Evolutionary conservation across 768 basidiomycete genomes (phyloP).

Genomic region (Mrakia hoshinonis): DNA sequence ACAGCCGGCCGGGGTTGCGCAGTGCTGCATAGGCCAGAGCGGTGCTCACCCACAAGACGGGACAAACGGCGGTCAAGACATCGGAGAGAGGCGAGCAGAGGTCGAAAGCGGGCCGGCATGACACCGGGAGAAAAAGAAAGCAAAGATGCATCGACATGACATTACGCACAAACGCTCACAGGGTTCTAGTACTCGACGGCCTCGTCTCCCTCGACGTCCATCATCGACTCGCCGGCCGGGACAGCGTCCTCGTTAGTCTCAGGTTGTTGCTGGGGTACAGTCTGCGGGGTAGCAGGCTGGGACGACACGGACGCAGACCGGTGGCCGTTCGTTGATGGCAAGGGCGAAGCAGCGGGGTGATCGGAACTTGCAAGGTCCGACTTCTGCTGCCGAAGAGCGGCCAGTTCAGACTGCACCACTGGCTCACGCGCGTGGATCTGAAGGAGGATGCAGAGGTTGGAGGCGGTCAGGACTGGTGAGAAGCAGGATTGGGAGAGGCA

Average conservation of each 20-base stretch:
- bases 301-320: neutral
- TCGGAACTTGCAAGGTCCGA: neutral
- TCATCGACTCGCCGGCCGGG: neutral
- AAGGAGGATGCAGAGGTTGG: too few species aligned
- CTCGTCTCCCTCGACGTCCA: slow-evolving; percentile 27
- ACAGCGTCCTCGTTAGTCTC: neutral
- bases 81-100: too few species aligned
- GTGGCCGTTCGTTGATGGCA: neutral
- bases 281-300: neutral
- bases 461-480: neutral
- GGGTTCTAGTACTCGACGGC: slow-evolving; percentile 15
- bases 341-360: neutral
- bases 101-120: too few species aligned
- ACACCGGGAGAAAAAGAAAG: too few species aligned
- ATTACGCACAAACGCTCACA: too few species aligned
- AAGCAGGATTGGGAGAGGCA: neutral
- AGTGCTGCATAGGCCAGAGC: too few species aligned
- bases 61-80: neutral
- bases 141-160: too few species aligned
- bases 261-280: neutral
- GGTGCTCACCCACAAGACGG: neutral
- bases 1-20: too few species aligned
- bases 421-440: neutral
- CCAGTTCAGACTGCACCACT: neutral
- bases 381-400: neutral